Evolutionary conservation across 805 yeast genomes (phyloP), one percentile per base, ranked within the genome.

Genomic region (Candida ovalis): DNA sequence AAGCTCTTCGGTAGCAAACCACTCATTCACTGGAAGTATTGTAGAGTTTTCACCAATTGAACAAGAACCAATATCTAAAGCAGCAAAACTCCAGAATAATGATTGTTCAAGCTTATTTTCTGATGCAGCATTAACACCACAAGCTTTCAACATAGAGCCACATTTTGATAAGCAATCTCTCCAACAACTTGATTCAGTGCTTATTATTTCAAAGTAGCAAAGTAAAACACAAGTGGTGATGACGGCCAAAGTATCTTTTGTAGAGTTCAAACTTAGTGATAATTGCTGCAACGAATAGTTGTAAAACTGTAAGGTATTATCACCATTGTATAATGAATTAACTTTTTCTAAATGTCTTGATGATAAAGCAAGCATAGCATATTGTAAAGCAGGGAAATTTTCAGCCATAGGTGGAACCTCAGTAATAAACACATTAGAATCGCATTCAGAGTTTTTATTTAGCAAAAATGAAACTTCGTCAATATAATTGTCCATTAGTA

Each of bases 81-180:
- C 56, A 1, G 71, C 72, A 56, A 72, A 70, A 42, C 69, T 67
- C 78, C 78, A 75, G 47, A 75, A 72, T 40, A 74, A 55, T 0
- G 72, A 68, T 47, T 73, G 54, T 41, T 69, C 70, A 19, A 72
- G 59, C 19, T 50, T 52, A 24, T 63, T 59, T 58, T 66, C 33
- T 36, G 70, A 59, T 40, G 67, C 63, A 1, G 74, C 77, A 52
- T 68, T 59, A 41, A 73, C 67, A 6, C 65, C 67, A 41, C 68
- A 67, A 13, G 72, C 66, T 36, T 66, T 61, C 45, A 74, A 66
- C 51, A 70, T 51, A 0, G 67, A 60, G 3, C 71, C 68, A 51
- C 73, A 71, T 9, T 71, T 75, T 50, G 62, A 70, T 18, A 70
- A 57, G 48, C 68, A 72, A 32, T 66, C 64, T 44, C 73, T 56